phyloP scores from a whole-genome alignment of 108 stramenopile species.

The Conticribra guillardii region DNA sequence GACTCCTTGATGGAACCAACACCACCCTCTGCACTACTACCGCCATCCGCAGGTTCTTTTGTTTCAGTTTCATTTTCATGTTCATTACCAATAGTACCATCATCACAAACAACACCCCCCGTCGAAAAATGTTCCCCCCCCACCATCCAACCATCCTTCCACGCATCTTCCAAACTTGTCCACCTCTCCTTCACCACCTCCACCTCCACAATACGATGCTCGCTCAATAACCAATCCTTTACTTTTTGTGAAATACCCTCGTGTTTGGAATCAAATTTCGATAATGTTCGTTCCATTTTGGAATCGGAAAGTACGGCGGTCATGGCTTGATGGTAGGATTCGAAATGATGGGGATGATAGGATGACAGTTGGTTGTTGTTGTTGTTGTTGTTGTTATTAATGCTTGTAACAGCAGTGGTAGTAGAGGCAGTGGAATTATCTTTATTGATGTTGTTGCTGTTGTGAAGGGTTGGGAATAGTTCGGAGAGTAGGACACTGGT shows the following conservation, averaged over 20 bases:
- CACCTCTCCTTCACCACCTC: constrained; percentile 22
- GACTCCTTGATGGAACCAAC: not conserved
- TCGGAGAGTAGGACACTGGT: constrained; percentile 16
- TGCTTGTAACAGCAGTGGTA: too few species aligned
- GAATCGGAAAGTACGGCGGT: constrained; percentile 16
- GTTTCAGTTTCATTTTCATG: constrained; percentile 1
- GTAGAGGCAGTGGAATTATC: too few species aligned
- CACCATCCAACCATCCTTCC: constrained; percentile 37
- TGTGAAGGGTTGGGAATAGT: constrained; percentile 23
- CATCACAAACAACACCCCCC: not conserved
- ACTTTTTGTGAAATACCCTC: constrained; percentile 11
- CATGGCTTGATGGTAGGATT: constrained; percentile 38
- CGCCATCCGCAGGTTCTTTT: not conserved
- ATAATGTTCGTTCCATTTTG: constrained; percentile 15
- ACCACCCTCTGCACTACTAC: not conserved
- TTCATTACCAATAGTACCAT: too few species aligned
- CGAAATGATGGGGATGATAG: constrained; percentile 33
- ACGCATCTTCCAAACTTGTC: constrained; percentile 28
- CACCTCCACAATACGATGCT: constrained; percentile 31
- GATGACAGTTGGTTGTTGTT: constrained; percentile 21
- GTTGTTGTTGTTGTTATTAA: not conserved
- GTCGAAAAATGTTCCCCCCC: constrained; percentile 3
- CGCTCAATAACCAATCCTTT: constrained; percentile 36
- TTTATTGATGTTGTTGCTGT: too few species aligned
- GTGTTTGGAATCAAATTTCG: constrained; percentile 16